A percentile compares a stretch with the other conserved stretches of the same genome.
Conservation (phyloP, 2,329 filamentous ascomycete species). For the Beauveria sp. region DNA sequence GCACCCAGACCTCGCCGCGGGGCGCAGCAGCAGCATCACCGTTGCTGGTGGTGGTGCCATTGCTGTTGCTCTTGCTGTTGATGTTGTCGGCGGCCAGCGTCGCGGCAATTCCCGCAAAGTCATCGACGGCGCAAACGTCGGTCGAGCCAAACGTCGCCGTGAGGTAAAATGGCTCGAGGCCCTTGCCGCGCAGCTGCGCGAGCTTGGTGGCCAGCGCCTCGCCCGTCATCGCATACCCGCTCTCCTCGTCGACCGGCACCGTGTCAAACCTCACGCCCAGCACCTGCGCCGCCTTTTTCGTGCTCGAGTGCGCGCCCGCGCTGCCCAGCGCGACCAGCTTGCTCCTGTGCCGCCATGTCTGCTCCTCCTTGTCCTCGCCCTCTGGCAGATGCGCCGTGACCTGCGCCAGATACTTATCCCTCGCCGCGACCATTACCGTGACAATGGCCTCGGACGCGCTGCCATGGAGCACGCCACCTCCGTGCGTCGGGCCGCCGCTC, state of each 20-base stretch:
- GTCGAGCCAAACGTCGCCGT: conserved; percentile 82
- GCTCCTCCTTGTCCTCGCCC: conserved; percentile 60
- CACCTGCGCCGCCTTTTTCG: conserved; percentile 80
- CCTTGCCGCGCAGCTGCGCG: conserved; percentile 55
- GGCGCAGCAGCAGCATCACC: conserved; percentile 14
- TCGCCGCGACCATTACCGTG: conserved; percentile 78
- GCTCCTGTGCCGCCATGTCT: conserved; percentile 48
- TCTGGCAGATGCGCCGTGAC: conserved; percentile 43
- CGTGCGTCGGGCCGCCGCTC: conserved; percentile 58
- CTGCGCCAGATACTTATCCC: conserved; percentile 67
- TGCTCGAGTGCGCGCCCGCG: conserved; percentile 72
- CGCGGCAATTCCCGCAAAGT: conserved; percentile 60
- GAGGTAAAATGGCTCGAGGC: conserved; percentile 78
- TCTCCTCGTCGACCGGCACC: conserved; percentile 53
- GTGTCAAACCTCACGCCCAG: conserved; percentile 74
- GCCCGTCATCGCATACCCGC: conserved; percentile 65
- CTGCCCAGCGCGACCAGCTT: conserved; percentile 71
- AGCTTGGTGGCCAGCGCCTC: conserved; percentile 53
- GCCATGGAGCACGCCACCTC: conserved; percentile 91
- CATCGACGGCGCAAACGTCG: conserved; percentile 79
- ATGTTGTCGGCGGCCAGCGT: conserved; percentile 26
- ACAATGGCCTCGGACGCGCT: conserved; percentile 82
- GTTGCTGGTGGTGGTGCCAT: neutral
- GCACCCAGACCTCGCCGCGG: conserved; percentile 66
- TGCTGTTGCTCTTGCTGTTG: neutral